phyloP scores from a whole-genome alignment of 2,329 filamentous ascomycete species.

The Monosporascus ibericus region DNA sequence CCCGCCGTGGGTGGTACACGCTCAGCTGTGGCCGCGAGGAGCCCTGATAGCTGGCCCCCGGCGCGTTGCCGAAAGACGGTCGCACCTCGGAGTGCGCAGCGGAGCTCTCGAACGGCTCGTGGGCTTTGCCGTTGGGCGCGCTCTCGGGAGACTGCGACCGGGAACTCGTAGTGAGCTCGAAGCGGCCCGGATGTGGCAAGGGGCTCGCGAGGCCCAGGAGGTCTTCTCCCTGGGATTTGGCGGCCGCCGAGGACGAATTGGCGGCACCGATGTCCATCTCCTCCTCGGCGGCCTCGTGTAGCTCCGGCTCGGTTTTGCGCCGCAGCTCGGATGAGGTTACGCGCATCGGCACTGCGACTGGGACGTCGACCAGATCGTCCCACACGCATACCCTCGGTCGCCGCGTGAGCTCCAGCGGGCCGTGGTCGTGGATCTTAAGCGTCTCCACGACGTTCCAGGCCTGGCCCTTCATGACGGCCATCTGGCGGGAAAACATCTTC shows the following conservation, averaged over 20 bases:
- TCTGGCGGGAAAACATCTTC: constrained; percentile 97
- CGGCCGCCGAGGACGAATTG: constrained; percentile 44
- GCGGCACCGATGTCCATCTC: constrained; percentile 86
- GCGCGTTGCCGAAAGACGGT: constrained; percentile 9
- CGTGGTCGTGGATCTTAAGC: constrained; percentile 85
- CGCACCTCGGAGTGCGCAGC: constrained; percentile 3
- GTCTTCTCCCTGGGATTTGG: constrained; percentile 48
- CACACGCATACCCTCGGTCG: constrained; percentile 90
- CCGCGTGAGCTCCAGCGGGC: constrained; percentile 85
- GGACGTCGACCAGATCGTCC: constrained; percentile 96
- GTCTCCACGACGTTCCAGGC: constrained; percentile 99
- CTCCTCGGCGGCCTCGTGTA: constrained; percentile 56
- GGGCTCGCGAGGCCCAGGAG: constrained; percentile 62
- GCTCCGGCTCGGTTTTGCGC: constrained; percentile 49
- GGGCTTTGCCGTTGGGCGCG: constrained; percentile 13
- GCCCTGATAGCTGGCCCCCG: constrained; percentile 34
- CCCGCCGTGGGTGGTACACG: constrained; percentile 40
- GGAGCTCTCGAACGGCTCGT: constrained; percentile 22
- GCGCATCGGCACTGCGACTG: constrained; percentile 85
- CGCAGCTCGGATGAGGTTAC: constrained; percentile 79
- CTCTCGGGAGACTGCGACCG: constrained; percentile 34
- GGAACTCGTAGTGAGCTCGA: constrained; percentile 53
- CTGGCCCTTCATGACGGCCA: constrained; percentile 98
- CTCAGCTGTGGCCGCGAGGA: constrained; percentile 34
- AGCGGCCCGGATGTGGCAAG: constrained; percentile 69